Evolutionary conservation across 331 rosid genomes (phyloP).

Genomic region (Malus hybrid): DNA sequence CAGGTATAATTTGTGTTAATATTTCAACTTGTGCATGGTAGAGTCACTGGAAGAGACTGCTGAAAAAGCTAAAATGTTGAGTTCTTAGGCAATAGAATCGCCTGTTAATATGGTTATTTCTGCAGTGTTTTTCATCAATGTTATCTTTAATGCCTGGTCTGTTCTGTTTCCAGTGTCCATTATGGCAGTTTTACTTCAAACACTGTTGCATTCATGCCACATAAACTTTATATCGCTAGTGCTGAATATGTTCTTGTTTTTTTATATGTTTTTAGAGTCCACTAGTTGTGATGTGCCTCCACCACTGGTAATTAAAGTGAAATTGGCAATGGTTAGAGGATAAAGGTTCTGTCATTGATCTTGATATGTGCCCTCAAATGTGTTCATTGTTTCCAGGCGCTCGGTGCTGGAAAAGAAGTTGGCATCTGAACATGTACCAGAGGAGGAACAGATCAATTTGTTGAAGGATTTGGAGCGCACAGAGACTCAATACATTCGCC

Average conservation of each 20-base stretch:
- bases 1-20: neutral
- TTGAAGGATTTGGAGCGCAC: constrained; percentile 81
- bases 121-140: too few species aligned
- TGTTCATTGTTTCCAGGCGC: constrained; percentile 50
- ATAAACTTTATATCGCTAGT: neutral
- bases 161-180: neutral
- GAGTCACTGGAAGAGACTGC: neutral
- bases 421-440: constrained; percentile 62
- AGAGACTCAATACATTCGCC: constrained; percentile 77
- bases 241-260: neutral
- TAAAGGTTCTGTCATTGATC: neutral
- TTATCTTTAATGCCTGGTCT: too few species aligned
- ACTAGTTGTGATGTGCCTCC: neutral
- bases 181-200: neutral
- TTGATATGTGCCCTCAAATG: neutral
- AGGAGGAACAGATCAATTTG: constrained; percentile 73
- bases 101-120: too few species aligned
- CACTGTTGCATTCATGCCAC: neutral
- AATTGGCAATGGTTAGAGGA: neutral
- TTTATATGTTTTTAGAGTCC: neutral
- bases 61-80: neutral
- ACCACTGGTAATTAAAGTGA: neutral
- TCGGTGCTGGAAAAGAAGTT: constrained; percentile 62
- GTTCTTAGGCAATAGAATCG: neutral
- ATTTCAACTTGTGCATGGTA: neutral